These are phyloP conservation scores for Selaginella moellendorffii DNA, from an alignment of 75 land plant species.

Conservation along the genomic window DNA sequence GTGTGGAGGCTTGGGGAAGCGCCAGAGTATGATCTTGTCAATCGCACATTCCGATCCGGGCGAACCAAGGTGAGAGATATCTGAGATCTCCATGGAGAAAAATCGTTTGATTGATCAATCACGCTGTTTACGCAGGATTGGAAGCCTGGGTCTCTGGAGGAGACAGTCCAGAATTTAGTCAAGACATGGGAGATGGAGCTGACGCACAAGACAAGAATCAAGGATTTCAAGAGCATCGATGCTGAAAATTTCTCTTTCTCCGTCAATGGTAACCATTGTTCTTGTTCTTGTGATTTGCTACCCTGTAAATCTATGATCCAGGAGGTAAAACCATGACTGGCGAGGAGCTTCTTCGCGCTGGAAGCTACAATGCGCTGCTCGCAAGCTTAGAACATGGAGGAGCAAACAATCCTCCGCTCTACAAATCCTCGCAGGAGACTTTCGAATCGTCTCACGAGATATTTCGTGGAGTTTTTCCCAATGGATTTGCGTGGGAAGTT, in stretches of 20 bases:
- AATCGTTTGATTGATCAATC: not conserved
- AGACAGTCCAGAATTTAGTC: conserved; percentile 54
- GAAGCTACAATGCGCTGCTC: conserved; percentile 77
- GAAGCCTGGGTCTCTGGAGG: conserved; percentile 69
- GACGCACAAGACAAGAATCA: conserved; percentile 51
- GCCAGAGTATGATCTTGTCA: conserved; percentile 40
- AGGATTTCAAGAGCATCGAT: conserved; percentile 61
- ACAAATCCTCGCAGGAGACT: conserved; percentile 48
- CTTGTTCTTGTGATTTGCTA: not conserved
- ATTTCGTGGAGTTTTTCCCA: conserved; percentile 45
- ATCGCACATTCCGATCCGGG: conserved; percentile 35
- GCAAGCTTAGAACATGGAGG: conserved; percentile 41
- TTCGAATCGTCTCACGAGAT: conserved; percentile 66
- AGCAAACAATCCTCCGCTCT: too few species aligned
- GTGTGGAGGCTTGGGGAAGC: conserved; percentile 54
- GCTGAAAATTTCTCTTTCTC: conserved; percentile 46
- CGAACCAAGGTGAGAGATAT: conserved; percentile 37
- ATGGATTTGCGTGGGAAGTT: conserved; percentile 87
- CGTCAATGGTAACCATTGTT: conserved; percentile 42
- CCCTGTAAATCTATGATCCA: conserved; percentile 7
- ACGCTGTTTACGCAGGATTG: conserved; percentile 30
- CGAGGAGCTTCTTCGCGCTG: conserved; percentile 47
- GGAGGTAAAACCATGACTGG: conserved; percentile 48
- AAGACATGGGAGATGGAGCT: conserved; percentile 93
- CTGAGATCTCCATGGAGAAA: too few species aligned